phyloP scores from a whole-genome alignment of 2,329 filamentous ascomycete species.

The Talaromyces sp. region DNA sequence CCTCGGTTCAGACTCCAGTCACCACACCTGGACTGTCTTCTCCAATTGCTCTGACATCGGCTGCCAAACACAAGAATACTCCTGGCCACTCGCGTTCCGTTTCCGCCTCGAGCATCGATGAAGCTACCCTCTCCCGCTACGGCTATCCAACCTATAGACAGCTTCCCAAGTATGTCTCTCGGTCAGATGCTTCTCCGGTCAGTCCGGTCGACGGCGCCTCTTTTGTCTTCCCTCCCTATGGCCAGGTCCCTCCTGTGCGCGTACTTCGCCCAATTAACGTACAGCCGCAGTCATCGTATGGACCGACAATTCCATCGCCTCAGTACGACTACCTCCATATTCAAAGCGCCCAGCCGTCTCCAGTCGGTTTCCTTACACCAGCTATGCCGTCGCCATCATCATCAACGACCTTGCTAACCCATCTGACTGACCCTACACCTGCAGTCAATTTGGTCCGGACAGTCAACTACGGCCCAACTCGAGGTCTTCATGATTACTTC shows the following conservation, averaged over 20 bases:
- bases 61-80: slow-evolving; percentile 35
- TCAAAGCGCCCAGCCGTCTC: slow-evolving; percentile 21
- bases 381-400: slow-evolving; percentile 20
- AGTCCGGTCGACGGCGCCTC: slow-evolving; percentile 35
- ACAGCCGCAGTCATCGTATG: slow-evolving; percentile 29
- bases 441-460: slow-evolving; percentile 76
- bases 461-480: slow-evolving; percentile 61
- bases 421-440: slow-evolving; percentile 74
- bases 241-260: slow-evolving; percentile 26
- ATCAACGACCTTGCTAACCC: slow-evolving; percentile 67
- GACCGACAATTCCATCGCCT: slow-evolving; percentile 22
- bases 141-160: slow-evolving; percentile 82
- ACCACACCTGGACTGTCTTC: slow-evolving; percentile 54
- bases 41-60: slow-evolving; percentile 52
- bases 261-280: slow-evolving; percentile 39
- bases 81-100: slow-evolving; percentile 51
- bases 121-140: slow-evolving; percentile 61
- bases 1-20: slow-evolving; percentile 22
- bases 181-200: slow-evolving; percentile 36
- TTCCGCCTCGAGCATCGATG: slow-evolving; percentile 65
- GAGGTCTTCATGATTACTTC: slow-evolving; percentile 72
- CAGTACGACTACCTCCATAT: slow-evolving; percentile 22
- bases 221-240: slow-evolving; percentile 32
- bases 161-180: slow-evolving; percentile 55
- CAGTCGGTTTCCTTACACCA: slow-evolving; percentile 20